Evolutionary conservation across 306 rosid genomes (phyloP).

Genomic region (Styphnolobium japonicum): DNA sequence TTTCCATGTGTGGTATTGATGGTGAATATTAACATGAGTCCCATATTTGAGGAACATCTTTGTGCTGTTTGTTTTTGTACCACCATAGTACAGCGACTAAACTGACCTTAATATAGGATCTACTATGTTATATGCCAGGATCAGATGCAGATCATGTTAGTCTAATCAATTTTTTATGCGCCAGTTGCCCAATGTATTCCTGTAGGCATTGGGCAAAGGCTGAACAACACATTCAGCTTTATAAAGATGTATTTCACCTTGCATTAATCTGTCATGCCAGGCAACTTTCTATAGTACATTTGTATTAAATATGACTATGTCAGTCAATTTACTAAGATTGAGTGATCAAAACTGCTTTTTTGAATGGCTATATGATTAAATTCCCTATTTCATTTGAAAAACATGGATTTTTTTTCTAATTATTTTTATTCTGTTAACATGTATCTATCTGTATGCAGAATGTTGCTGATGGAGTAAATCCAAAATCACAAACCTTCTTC

Average conservation of each 20-base stretch:
- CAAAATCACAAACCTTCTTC: constrained; percentile 73
- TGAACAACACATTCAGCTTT: background rate
- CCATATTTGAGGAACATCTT: background rate
- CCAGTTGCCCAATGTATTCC: background rate
- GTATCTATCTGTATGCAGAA: constrained; percentile 49
- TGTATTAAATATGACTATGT: background rate
- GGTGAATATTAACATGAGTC: background rate
- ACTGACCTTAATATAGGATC: constrained; percentile 9
- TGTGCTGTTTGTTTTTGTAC: background rate
- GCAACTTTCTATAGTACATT: background rate
- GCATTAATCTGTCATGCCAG: background rate
- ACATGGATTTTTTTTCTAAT: background rate
- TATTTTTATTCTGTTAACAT: constrained; percentile 8
- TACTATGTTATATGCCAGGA: constrained; percentile 11
- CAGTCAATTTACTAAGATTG: background rate
- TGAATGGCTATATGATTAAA: background rate
- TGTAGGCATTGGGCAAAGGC: constrained; percentile 13
- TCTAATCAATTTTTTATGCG: background rate
- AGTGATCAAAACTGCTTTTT: background rate
- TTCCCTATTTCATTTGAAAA: constrained; percentile 1
- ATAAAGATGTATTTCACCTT: background rate
- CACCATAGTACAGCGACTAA: background rate
- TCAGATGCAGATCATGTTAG: constrained; percentile 14
- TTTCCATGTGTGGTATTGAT: background rate
- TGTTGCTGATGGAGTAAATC: constrained; percentile 67